Percentiles rank a stretch among this genome's conserved stretches.
Evolutionary conservation across 106 monocot genomes (phyloP).

Genomic region (Dioscorea zingiberensis): DNA sequence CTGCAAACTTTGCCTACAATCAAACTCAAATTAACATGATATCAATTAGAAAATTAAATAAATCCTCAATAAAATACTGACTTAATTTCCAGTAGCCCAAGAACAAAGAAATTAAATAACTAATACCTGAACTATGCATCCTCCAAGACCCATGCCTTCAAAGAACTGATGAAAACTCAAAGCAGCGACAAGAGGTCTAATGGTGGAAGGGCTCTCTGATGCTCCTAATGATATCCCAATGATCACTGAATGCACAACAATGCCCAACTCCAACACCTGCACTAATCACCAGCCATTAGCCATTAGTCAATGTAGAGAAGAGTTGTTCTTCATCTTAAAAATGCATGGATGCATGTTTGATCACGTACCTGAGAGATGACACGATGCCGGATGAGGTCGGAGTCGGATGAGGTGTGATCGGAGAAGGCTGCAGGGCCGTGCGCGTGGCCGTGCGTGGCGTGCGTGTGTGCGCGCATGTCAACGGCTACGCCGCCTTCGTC

Average conservation of each 20-base stretch:
- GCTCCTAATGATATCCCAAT: not conserved
- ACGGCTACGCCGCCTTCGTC: constrained; percentile 3
- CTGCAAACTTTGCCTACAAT: not conserved
- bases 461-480: constrained; percentile 7
- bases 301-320: not conserved
- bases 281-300: not conserved
- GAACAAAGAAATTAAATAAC: too few relatives aligned
- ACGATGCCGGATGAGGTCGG: constrained; percentile 9
- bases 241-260: not conserved
- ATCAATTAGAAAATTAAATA: too few relatives aligned
- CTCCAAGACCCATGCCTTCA: not conserved
- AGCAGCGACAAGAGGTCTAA: not conserved
- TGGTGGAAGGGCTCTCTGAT: not conserved
- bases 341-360: too few relatives aligned
- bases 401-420: not conserved
- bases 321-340: not conserved
- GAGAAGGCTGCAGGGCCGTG: not conserved
- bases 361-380: constrained; percentile 15
- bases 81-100: too few relatives aligned
- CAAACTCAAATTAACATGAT: not conserved
- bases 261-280: constrained; percentile 21
- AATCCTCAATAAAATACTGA: not conserved
- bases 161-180: not conserved
- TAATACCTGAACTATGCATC: not conserved
- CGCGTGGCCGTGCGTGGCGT: constrained; percentile 12